Conservation (phyloP, 208 protist genomes). For the Trypanosoma boissoni region DNA sequence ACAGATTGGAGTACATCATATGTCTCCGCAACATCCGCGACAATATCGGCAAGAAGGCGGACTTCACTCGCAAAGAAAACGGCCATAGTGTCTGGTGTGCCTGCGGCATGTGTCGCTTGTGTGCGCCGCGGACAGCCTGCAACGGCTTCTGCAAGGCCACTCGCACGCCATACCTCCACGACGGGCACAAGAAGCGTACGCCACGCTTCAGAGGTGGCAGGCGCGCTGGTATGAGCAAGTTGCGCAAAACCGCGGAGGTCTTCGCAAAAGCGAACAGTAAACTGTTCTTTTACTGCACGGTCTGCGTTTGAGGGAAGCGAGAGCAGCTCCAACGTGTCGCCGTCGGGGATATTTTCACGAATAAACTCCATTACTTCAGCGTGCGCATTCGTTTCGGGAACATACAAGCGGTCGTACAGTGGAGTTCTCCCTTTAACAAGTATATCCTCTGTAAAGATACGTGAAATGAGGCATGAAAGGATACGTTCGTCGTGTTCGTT, state of each 20-base stretch:
- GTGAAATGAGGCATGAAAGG: constrained; percentile 78
- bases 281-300: constrained; percentile 82
- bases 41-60: constrained; percentile 52
- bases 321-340: constrained; percentile 79
- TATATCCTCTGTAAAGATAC: constrained; percentile 62
- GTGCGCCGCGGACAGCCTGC: constrained; percentile 11
- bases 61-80: constrained; percentile 92
- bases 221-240: constrained; percentile 8
- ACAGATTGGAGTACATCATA: constrained; percentile 71
- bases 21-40: constrained; percentile 54
- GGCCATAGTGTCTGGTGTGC: constrained; percentile 62
- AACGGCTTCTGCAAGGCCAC: constrained; percentile 23
- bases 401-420: constrained; percentile 48
- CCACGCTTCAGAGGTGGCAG: constrained; percentile 85
- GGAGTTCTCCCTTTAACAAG: constrained; percentile 33
- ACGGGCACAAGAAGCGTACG: constrained; percentile 73
- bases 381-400: constrained; percentile 52
- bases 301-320: constrained; percentile 93
- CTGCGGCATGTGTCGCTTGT: constrained; percentile 24
- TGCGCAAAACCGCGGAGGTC: constrained; percentile 79
- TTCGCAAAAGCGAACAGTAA: constrained; percentile 45
- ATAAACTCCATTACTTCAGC: constrained; percentile 54
- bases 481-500: constrained; percentile 87
- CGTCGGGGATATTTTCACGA: constrained; percentile 55
- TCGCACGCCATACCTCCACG: constrained; percentile 80